These are phyloP conservation scores for Tylopilus cervinicoccineus DNA, from an alignment of 768 basidiomycete species.

Conservation along the genomic window DNA sequence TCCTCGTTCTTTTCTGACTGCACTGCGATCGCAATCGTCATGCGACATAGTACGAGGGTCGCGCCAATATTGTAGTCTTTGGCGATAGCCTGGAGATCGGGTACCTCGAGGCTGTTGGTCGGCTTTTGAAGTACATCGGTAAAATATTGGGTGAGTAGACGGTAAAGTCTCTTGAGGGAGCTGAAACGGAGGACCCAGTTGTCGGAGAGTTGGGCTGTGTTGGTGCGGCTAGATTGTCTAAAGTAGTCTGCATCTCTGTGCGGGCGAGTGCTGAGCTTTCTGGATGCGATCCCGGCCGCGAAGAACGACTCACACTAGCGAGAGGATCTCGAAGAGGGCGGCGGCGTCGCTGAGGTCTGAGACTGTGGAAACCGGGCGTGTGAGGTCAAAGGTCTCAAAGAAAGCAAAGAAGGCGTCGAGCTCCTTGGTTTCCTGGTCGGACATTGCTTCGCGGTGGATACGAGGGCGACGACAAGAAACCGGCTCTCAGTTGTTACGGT, in stretches of 20 bases:
- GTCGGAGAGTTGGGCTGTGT: slow-evolving; percentile 62
- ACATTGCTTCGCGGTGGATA: slow-evolving; percentile 20
- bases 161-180: slow-evolving; percentile 78
- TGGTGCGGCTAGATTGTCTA: slow-evolving; percentile 52
- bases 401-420: slow-evolving; percentile 80
- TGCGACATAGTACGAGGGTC: slow-evolving; percentile 70
- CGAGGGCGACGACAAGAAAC: slow-evolving; percentile 8
- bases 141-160: slow-evolving; percentile 87
- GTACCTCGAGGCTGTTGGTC: slow-evolving; percentile 74
- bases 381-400: slow-evolving; percentile 68
- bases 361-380: slow-evolving; percentile 55
- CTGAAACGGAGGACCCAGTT: slow-evolving; percentile 90
- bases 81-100: slow-evolving; percentile 82
- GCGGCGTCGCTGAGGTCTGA: slow-evolving; percentile 79
- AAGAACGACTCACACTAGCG: slow-evolving; percentile 56
- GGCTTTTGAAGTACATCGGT: slow-evolving; percentile 80
- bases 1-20: slow-evolving; percentile 87
- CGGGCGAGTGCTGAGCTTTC: slow-evolving; percentile 7
- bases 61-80: slow-evolving; percentile 66
- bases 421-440: slow-evolving; percentile 51
- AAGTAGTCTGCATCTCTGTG: slow-evolving; percentile 79
- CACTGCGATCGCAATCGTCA: slow-evolving; percentile 82
- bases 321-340: slow-evolving; percentile 71
- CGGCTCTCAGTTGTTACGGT: slow-evolving; percentile 1
- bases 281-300: background rate